Percentiles rank a stretch among this genome's conserved stretches.
Evolutionary conservation across 371 early-diverging fungal genomes (phyloP).

Genomic region (Nematocida homosporus): DNA sequence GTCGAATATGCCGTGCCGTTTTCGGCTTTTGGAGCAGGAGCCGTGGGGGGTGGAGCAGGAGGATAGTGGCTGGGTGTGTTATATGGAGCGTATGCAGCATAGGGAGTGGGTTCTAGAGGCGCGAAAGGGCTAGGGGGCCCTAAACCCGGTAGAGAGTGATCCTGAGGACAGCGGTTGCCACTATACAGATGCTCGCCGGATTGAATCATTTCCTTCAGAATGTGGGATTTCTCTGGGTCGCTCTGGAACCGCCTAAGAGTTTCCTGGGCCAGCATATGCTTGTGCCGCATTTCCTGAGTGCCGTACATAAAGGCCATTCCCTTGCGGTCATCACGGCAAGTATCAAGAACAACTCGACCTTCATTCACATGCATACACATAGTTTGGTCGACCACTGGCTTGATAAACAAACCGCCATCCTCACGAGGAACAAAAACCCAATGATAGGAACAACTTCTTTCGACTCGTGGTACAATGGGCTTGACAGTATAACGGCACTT

Average conservation of each 20-base stretch:
- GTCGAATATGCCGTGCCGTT: no score
- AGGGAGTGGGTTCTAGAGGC: no score
- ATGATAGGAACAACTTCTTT: neutral
- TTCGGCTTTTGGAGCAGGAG: no score
- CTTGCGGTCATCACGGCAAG: constrained; percentile 4
- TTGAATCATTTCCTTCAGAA: neutral
- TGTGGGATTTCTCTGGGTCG: neutral
- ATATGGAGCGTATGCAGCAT: no score
- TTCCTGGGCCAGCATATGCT: neutral
- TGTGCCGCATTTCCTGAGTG: constrained; percentile 13
- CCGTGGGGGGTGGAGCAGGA: no score
- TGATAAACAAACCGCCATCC: constrained; percentile 37
- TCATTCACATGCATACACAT: constrained; percentile 9
- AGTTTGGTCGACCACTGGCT: constrained; percentile 4
- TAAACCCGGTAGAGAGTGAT: neutral
- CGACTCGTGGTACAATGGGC: neutral
- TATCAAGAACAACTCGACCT: neutral
- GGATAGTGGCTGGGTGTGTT: no score
- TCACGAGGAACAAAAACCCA: constrained; percentile 10
- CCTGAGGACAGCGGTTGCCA: neutral
- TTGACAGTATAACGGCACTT: neutral
- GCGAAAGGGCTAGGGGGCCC: no score
- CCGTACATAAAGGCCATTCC: constrained; percentile 52
- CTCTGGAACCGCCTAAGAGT: neutral
- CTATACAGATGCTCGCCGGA: neutral